Evolutionary conservation across 352 stramenopile genomes (phyloP), one percentile per base, ranked within the genome.

Genomic region (Phytophthora ohioensis): DNA sequence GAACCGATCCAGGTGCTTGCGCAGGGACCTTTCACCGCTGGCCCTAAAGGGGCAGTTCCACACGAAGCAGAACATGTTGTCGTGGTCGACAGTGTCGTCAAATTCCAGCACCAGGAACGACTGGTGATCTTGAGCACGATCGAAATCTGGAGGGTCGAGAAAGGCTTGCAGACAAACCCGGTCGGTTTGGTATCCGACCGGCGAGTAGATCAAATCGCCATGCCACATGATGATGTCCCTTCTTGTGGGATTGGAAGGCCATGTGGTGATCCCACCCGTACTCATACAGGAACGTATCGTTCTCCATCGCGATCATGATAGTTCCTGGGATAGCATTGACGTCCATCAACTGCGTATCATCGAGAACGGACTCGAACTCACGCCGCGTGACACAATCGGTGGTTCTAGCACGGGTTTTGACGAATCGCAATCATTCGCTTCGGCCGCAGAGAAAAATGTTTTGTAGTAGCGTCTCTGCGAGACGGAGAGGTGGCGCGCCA

Each of bases 121-220:
- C 5, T 45, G 34, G 13, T 46, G 5, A 5, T 31, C 2, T 2
- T 11, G 5, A 1, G 4, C 5, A 5, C 47, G 21, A 4, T n/a
- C 47, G 13, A 17, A 54, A 15, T 1, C 3, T 21, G 36, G 36
- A 0, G 53, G 13, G 10, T 59, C 53, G 13, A 59, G 53, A 59
- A 48, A 59, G 11, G 17, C 38, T 11, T 59, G 53, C 21, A 21
- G 5, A 59, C 35, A 4, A 21, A 62, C 41, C 41, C 48, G 45
- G 39, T 56, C 0, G 31, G 21, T 21, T 43, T 63, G 27, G 13
- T 63, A 45, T 3, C n/a, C 41, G n/a, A 49, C 56, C 17, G 17
- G 9, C 7, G 9, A 21, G 54, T 13, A 17, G 43, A 64, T 56
- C 15, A 56, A 64, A 38, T 64, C 57, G 27, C 57, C 57, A 5